These are phyloP conservation scores for Perkinsus marinus DNA, from an alignment of 169 alveolate genomes.

Conservation along the genomic window DNA sequence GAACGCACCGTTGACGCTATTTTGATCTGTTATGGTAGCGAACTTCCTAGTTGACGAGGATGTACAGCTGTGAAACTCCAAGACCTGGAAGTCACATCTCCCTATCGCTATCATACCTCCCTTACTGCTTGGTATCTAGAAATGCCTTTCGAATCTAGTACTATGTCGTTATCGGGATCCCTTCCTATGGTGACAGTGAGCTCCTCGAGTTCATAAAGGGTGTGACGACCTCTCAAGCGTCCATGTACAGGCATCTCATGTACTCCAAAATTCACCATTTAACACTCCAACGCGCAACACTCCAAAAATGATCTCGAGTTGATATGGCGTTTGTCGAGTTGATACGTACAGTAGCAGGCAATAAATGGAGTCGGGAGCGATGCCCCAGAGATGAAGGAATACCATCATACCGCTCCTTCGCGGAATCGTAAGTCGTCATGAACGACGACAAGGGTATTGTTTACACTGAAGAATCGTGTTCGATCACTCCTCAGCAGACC, in stretches of 20 bases:
- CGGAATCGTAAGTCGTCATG: no score
- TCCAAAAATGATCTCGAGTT: not conserved
- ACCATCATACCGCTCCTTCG: no score
- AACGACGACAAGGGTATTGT: not conserved
- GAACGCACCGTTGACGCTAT: not conserved
- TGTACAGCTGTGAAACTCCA: not conserved
- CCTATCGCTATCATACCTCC: not conserved
- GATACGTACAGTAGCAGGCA: not conserved
- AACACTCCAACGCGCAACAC: not conserved
- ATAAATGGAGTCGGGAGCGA: not conserved
- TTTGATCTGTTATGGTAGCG: not conserved
- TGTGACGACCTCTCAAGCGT: not conserved
- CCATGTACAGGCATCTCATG: not conserved
- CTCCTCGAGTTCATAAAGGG: conserved; percentile 5
- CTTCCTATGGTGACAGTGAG: not conserved
- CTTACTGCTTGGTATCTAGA: not conserved
- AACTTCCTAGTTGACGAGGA: not conserved
- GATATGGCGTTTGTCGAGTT: not conserved
- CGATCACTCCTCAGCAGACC: not conserved
- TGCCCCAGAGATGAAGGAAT: not conserved
- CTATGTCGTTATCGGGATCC: not conserved
- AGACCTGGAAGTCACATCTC: not conserved
- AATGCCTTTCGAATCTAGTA: not conserved
- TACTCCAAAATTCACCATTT: no score
- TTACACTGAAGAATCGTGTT: not conserved